Evolutionary conservation across 2,329 filamentous ascomycete genomes (phyloP), one percentile per base, ranked within the genome.

Genomic region (Neodidymelliopsis sp.): DNA sequence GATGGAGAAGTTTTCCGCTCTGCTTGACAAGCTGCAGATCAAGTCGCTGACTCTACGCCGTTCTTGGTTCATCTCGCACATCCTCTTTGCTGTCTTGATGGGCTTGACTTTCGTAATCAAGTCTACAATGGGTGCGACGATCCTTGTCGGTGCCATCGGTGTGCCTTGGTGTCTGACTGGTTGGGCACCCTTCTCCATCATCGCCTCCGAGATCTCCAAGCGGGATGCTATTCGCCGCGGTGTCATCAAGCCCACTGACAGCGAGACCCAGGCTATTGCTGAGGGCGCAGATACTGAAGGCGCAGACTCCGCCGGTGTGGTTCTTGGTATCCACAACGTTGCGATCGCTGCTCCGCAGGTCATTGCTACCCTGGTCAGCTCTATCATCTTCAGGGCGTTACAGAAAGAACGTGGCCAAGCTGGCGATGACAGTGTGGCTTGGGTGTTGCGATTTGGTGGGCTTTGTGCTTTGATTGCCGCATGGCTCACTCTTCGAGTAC

Each of bases 181-280:
- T 19, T 97, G 93, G 93, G 93, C 92, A 0, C 93, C 93, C 0
- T 97, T 93, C 77, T 92, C 93, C 28, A 89, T 97, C 62, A 97
- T 97, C 69, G 91, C 90, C 34, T 90, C 90, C 4, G 93, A 97
- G 72, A 92, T 97, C 54, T 89, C 88, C 53, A 89, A 87, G 52
- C 86, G 91, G 5, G 90, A 96, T 67, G 85, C 87, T 19, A 81
- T 86, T 36, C 78, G 81, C 40, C 80, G 84, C 16, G 75, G 79
- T 10, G 71, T 76, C 19, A 74, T 78, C 16, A 74, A 73, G 7
- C 73, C 71, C 4, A 67, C 68, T 4, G 70, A 69, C 24, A 61
- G 64, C n/a, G 73, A 75, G 20, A 72, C 69, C 7, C 66, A 72
- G 31, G 56, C 75, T 22, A 63, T 79, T 11, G 74, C 75, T 4